Evolutionary conservation across 2,329 filamentous ascomycete species (phyloP).

Genomic region (Lojkania enalia): DNA sequence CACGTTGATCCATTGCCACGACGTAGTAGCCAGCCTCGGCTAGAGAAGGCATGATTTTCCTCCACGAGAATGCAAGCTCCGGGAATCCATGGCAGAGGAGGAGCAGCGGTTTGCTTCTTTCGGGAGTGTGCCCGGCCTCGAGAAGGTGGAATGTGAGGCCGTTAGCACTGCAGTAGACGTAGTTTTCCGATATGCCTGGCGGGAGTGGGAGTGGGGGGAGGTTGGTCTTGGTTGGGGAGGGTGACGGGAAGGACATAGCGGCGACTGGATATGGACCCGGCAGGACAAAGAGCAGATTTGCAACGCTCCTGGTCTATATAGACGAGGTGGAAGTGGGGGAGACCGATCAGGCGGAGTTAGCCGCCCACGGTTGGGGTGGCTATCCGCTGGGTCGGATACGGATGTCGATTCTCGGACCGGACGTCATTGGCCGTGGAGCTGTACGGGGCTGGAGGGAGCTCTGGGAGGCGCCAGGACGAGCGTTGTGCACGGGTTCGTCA

Average conservation of each 20-base stretch:
- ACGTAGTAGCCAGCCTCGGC: conserved; percentile 65
- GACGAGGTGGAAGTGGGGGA: conserved; percentile 6
- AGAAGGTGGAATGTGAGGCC: conserved; percentile 66
- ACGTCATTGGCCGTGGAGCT: conserved; percentile 9
- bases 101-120: conserved; percentile 56
- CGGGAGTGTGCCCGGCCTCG: conserved; percentile 53
- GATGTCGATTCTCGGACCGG: neutral
- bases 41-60: conserved; percentile 63
- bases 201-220: conserved; percentile 59
- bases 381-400: conserved; percentile 7
- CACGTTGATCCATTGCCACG: conserved; percentile 68
- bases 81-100: conserved; percentile 69
- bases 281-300: neutral
- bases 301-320: conserved; percentile 7
- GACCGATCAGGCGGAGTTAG: conserved; percentile 8
- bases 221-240: conserved; percentile 3
- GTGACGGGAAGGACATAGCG: conserved; percentile 7
- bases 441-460: neutral
- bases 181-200: conserved; percentile 57
- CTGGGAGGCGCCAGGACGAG: too few species aligned
- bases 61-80: conserved; percentile 71
- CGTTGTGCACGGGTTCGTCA: neutral
- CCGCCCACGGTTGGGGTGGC: conserved; percentile 2
- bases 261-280: neutral
- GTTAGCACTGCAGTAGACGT: conserved; percentile 58